A percentile compares a stretch with the other conserved stretches of the same genome.
These are phyloP conservation scores for Priceomyces melissophilus DNA, from an alignment of 805 yeast species.

Conservation along the genomic window DNA sequence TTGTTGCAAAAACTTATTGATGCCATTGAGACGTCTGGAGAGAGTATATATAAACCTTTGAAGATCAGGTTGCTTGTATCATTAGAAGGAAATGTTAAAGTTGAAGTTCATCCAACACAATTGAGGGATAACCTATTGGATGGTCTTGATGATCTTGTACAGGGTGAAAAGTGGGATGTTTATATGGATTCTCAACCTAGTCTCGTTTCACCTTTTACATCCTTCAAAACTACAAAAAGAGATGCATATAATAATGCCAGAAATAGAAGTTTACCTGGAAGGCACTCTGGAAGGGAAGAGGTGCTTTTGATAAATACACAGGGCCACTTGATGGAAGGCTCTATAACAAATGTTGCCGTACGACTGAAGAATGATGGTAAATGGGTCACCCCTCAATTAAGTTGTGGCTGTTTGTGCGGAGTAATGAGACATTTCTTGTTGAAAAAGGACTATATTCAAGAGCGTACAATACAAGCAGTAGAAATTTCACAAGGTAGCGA, in stretches of 20 bases:
- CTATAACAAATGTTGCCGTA: constrained; percentile 78
- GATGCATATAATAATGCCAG: constrained; percentile 63
- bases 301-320: constrained; percentile 57
- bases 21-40: constrained; percentile 22
- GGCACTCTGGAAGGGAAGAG: constrained; percentile 57
- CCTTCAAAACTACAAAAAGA: constrained; percentile 82
- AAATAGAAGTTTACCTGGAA: constrained; percentile 39
- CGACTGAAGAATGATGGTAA: constrained; percentile 33
- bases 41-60: constrained; percentile 22
- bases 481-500: constrained; percentile 64
- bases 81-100: constrained; percentile 24
- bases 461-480: constrained; percentile 44
- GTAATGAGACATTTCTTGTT: constrained; percentile 68
- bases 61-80: constrained; percentile 31
- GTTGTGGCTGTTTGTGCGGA: constrained; percentile 83
- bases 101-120: constrained; percentile 32
- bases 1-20: constrained; percentile 33
- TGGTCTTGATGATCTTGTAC: constrained; percentile 18
- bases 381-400: constrained; percentile 82
- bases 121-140: constrained; percentile 24
- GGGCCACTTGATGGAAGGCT: constrained; percentile 69
- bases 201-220: constrained; percentile 68
- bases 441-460: constrained; percentile 49
- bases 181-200: constrained; percentile 55
- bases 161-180: constrained; percentile 48